phyloP scores from a whole-genome alignment of 2,329 filamentous ascomycete species.

The Drechslerella dactyloides region DNA sequence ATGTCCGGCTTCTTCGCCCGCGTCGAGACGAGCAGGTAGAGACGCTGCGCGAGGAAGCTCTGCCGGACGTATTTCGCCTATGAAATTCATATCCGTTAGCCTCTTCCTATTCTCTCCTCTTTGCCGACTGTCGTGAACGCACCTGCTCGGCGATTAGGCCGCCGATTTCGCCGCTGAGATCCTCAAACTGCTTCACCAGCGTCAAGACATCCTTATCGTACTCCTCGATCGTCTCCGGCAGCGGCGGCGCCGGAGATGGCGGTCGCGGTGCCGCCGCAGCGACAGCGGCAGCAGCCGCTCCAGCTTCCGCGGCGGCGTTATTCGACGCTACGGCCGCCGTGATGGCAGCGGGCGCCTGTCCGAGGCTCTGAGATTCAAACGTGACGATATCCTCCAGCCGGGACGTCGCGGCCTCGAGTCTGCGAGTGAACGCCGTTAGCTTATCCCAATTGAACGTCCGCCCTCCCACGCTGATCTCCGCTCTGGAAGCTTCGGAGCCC shows the following conservation, averaged over 20 bases:
- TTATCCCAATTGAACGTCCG: constrained; percentile 18
- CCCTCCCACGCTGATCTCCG: not conserved
- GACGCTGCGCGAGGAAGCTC: constrained; percentile 81
- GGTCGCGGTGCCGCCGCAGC: constrained; percentile 59
- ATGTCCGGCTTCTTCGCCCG: constrained; percentile 91
- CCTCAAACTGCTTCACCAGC: constrained; percentile 78
- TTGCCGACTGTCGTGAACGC: constrained; percentile 26
- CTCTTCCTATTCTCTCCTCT: not conserved
- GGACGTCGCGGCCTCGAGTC: constrained; percentile 95
- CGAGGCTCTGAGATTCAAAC: constrained; percentile 65
- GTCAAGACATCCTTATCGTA: constrained; percentile 80
- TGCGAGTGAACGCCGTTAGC: constrained; percentile 60
- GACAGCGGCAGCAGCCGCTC: constrained; percentile 57
- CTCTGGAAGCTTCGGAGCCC: constrained; percentile 9
- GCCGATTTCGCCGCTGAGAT: constrained; percentile 77
- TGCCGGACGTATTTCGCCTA: constrained; percentile 54
- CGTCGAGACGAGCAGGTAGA: constrained; percentile 83
- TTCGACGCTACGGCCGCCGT: constrained; percentile 54
- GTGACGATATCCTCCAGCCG: constrained; percentile 93
- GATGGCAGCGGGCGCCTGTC: constrained; percentile 60
- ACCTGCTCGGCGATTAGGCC: constrained; percentile 81
- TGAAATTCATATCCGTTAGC: not conserved
- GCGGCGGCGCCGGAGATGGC: constrained; percentile 63
- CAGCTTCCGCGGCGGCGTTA: constrained; percentile 58
- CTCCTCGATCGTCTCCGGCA: constrained; percentile 81